Conservation (phyloP, 495 filamentous ascomycete species). For the Neurospora hispaniola region DNA sequence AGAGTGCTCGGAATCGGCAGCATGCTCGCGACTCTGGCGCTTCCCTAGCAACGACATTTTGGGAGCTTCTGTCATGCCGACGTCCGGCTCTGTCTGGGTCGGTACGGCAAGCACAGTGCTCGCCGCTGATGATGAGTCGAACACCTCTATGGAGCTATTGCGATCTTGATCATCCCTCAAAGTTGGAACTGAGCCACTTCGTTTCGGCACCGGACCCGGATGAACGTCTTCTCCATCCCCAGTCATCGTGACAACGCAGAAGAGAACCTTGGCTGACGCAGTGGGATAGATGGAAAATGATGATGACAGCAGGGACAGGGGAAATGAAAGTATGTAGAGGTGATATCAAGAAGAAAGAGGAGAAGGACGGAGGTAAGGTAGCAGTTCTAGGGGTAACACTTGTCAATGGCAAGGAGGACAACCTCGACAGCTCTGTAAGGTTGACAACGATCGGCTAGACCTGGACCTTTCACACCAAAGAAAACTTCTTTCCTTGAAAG, state of each 20-base stretch:
- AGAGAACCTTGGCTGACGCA: not conserved
- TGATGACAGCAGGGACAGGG: not conserved
- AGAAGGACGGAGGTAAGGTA: not conserved
- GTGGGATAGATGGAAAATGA: not conserved
- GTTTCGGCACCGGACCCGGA: not conserved
- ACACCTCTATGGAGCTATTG: not conserved
- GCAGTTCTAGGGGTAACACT: slow-evolving; percentile 13
- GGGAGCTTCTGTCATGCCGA: slow-evolving; percentile 11
- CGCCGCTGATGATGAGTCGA: not conserved
- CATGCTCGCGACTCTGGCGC: slow-evolving; percentile 22
- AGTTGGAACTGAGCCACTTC: not conserved
- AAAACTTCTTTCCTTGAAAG: slow-evolving; percentile 9
- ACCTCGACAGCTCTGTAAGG: slow-evolving; percentile 1
- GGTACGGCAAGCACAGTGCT: not conserved
- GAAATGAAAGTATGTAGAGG: not conserved
- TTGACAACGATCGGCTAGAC: not conserved
- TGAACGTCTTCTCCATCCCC: not conserved
- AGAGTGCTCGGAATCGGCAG: not conserved
- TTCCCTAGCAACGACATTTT: slow-evolving; percentile 14
- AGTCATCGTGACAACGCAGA: not conserved
- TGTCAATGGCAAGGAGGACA: slow-evolving; percentile 17
- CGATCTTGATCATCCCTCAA: not conserved
- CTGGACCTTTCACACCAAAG: slow-evolving; percentile 2
- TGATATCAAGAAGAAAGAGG: slow-evolving; percentile 1
- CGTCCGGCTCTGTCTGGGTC: not conserved